Evolutionary conservation across 1,139 yeast species (phyloP), one percentile per base, ranked within the genome.

Genomic region (Geotrichum cucujoidarum): DNA sequence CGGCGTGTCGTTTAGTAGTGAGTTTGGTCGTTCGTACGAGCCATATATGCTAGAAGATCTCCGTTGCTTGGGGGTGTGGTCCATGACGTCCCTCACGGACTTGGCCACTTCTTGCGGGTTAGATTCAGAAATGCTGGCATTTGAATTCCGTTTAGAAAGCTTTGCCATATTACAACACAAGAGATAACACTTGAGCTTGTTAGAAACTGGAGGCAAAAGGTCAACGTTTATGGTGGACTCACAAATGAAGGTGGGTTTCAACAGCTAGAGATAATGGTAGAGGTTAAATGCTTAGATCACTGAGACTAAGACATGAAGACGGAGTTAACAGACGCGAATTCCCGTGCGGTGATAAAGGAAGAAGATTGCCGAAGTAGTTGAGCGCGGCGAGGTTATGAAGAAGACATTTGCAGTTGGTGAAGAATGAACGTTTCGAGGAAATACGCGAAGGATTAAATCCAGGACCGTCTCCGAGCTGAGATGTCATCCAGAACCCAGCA

Each of bases 141-240:
- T 24, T 27, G 39, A 31, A 21, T 34, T 42, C 29, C 38, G 31
- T 27, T 37, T 42, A 16, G 31, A 42, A 22, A 16, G n/a, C 29
- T 38, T 47, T 42, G 36, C 31, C 50, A 47, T 47, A 38, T 41
- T 47, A 47, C 32, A 43, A 39, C n/a, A 30, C 14, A 30, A 17
- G 24, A 24, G 10, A 24, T 6, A 24, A 24, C 27, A 24, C 8
- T 10, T 24, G 27, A 10, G 8, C 27, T 6, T 6, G 27, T 24
- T 10, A 10, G 6, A 6, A 24, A 10, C 10, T 24, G 10, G n/a
- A n/a, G n/a, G n/a, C n/a, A n/a, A n/a, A n/a, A n/a, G n/a, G n/a
- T n/a, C n/a, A n/a, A n/a, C n/a, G n/a, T n/a, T n/a, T n/a, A n/a
- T n/a, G n/a, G n/a, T n/a, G n/a, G 27, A 24, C 27, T 24, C 6